These are phyloP conservation scores for Russula sp. DNA, from an alignment of 768 basidiomycete species.

Conservation along the genomic window DNA sequence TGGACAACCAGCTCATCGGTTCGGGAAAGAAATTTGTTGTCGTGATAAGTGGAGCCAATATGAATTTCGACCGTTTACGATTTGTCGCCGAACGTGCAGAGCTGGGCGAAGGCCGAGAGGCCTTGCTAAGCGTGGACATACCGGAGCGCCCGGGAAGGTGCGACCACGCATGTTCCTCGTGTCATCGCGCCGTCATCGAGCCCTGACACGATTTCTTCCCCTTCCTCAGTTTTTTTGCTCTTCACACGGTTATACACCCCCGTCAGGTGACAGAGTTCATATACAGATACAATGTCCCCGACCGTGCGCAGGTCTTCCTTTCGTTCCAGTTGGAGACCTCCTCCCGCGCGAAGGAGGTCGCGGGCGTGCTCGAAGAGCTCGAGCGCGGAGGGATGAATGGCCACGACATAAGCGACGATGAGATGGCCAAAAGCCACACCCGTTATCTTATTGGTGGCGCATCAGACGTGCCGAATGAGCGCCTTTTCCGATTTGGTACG, in stretches of 20 bases:
- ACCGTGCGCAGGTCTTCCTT: conserved; percentile 80
- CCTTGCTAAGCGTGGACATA: conserved; percentile 88
- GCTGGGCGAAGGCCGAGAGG: conserved; percentile 93
- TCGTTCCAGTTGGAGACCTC: conserved; percentile 81
- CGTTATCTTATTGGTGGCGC: conserved; percentile 94
- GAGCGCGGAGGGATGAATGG: conserved; percentile 71
- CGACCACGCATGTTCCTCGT: conserved; percentile 30
- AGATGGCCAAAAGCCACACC: conserved; percentile 91
- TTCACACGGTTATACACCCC: conserved; percentile 86
- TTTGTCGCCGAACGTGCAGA: conserved; percentile 99
- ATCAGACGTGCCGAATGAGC: conserved; percentile 72
- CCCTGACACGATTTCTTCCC: conserved; percentile 9
- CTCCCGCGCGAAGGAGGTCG: conserved; percentile 56
- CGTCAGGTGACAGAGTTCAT: conserved; percentile 94
- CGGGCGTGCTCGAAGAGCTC: conserved; percentile 61
- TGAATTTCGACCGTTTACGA: conserved; percentile 95
- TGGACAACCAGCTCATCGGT: conserved; percentile 75
- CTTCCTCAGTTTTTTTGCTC: conserved; percentile 70
- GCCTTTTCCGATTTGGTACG: conserved; percentile 91
- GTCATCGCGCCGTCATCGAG: conserved; percentile 5
- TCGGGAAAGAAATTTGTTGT: conserved; percentile 87
- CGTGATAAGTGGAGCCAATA: conserved; percentile 94
- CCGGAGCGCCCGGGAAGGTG: conserved; percentile 92
- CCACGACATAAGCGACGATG: conserved; percentile 89
- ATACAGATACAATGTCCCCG: conserved; percentile 79